Evolutionary conservation across 331 rosid genomes (phyloP).

Genomic region (Quercus lobata): DNA sequence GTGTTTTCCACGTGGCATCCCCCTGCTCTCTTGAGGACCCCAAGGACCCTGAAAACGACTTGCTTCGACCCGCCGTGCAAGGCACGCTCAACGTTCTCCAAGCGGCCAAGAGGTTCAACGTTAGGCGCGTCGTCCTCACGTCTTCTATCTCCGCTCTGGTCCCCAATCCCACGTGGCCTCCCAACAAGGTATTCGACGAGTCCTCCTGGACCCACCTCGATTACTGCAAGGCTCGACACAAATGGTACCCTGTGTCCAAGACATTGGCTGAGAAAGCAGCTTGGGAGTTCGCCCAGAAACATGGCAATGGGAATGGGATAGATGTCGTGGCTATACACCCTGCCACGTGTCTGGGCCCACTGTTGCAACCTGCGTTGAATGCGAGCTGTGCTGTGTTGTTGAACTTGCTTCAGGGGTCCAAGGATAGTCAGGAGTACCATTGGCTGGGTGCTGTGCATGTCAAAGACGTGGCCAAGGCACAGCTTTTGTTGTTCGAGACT

Average conservation of each 20-base stretch:
- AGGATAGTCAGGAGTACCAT: conserved; percentile 71
- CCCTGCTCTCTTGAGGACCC: conserved; percentile 87
- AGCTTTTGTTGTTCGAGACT: conserved; percentile 43
- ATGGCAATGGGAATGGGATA: conserved; percentile 15
- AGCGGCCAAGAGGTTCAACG: conserved; percentile 42
- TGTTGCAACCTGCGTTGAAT: conserved; percentile 62
- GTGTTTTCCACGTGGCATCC: conserved; percentile 85
- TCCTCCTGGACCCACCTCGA: conserved; percentile 79
- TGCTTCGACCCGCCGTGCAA: conserved; percentile 64
- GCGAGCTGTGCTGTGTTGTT: conserved; percentile 79
- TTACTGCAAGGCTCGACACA: conserved; percentile 51
- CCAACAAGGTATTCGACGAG: conserved; percentile 44
- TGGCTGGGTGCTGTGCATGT: conserved; percentile 95
- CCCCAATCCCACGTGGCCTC: conserved; percentile 78
- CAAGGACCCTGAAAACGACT: conserved; percentile 50
- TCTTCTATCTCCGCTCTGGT: conserved; percentile 88
- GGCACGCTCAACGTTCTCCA: conserved; percentile 76
- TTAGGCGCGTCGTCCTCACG: conserved; percentile 72
- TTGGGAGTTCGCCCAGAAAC: conserved; percentile 45
- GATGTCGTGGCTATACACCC: conserved; percentile 75
- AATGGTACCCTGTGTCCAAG: conserved; percentile 93
- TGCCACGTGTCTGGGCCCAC: conserved; percentile 62
- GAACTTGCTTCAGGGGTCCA: conserved; percentile 59
- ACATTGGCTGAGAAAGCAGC: conserved; percentile 85
- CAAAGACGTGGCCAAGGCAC: conserved; percentile 50